Evolutionary conservation across 805 yeast species (phyloP).

Genomic region (Cyberlindnera mycetangii): DNA sequence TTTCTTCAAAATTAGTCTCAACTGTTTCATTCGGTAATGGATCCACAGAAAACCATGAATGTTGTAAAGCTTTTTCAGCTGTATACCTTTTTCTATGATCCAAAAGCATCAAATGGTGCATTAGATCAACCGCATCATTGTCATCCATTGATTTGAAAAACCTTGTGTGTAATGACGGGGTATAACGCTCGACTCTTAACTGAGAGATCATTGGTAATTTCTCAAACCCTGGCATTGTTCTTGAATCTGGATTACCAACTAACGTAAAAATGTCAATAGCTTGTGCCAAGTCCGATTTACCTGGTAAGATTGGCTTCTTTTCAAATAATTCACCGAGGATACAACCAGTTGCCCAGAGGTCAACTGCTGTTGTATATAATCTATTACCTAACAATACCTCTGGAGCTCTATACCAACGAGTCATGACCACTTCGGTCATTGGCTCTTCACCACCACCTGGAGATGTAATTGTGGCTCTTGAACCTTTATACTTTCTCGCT

Average conservation of each 20-base stretch:
- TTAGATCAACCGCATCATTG: slow-evolving; percentile 43
- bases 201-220: slow-evolving; percentile 12
- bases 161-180: slow-evolving; percentile 44
- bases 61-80: slow-evolving; percentile 73
- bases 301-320: slow-evolving; percentile 79
- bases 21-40: slow-evolving; percentile 70
- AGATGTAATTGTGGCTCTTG: slow-evolving; percentile 46
- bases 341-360: slow-evolving; percentile 97
- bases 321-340: slow-evolving; percentile 89
- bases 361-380: slow-evolving; percentile 89
- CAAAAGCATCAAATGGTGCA: slow-evolving; percentile 59
- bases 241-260: slow-evolving; percentile 70
- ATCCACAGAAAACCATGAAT: slow-evolving; percentile 56
- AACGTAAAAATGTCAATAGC: slow-evolving; percentile 76
- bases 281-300: slow-evolving; percentile 84
- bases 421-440: slow-evolving; percentile 77
- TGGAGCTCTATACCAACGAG: slow-evolving; percentile 97
- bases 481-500: slow-evolving; percentile 72
- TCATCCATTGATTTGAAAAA: slow-evolving; percentile 30
- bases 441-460: slow-evolving; percentile 44
- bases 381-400: slow-evolving; percentile 85
- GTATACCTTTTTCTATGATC: slow-evolving; percentile 75
- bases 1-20: slow-evolving; percentile 55
- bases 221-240: slow-evolving; percentile 39
- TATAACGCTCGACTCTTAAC: slow-evolving; percentile 7